Base-by-base conservation (phyloP, 1,284 basidiomycete species). In the Trametes versicolor region DNA sequence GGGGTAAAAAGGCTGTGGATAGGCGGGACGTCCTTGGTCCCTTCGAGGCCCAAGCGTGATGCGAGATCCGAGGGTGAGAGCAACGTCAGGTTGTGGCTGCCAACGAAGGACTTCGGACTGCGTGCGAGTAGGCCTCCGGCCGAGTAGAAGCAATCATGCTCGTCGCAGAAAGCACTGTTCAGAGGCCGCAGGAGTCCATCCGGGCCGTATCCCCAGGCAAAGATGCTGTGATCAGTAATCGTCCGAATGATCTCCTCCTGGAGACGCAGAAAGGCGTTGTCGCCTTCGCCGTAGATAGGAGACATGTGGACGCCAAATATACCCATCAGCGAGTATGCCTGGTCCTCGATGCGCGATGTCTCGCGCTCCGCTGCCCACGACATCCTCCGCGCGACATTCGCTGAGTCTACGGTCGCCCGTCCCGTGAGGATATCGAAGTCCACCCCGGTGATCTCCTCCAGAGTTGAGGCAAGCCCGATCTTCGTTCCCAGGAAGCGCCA, bases 401-500 rank as follows among this genome's bases (percentile, higher is more conserved):
- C 36, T 13, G 36, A 43, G 21, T 43, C 39, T 4, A 29, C 8
- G 15, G 23, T 12, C 19, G 25, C 25, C 15, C 23, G 23, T 21
- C 53, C 36, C 7, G 36, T 41, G n/a, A 64, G 49, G 17, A 64
- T 50, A 5, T 32, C 58, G 4, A 29, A 9, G 4, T 39, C 36
- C 9, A 64, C 45, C 8, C 48, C 36, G 19, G 63, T 60, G 29
- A 39, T 48, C 53, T 45, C 36, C 37, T 60, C 41, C 15, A 64
- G 36, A 7, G 45, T 27, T 12, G 29, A 21, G 1, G 58, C 48
- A 3, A 64, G 23, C 1, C 32, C 47, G 21, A 27, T n/a, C 54
- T 60, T 64, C 23, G 63, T 60, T 17, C 63, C 63, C 17, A 64
- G 21, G 48, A 51, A 29, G 5, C 25, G 15, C 63, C 58, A 64